Evolutionary conservation across 148 eudicot species (phyloP).

Genomic region (Bassia scoparia): DNA sequence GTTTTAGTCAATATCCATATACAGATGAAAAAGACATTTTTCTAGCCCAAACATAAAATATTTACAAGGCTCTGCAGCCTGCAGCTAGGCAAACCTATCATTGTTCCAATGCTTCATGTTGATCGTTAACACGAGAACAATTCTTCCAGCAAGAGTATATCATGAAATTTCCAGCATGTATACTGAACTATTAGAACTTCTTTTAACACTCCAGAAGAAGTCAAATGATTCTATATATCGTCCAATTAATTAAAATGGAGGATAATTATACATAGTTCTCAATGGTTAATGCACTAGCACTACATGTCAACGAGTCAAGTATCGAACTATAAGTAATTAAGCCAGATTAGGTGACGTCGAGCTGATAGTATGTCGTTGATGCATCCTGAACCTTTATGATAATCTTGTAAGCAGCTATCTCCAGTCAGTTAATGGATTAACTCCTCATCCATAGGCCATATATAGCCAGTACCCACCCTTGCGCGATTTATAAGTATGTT

Average conservation of each 20-base stretch:
- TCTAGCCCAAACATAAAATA: too few relatives aligned
- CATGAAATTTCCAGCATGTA: neutral
- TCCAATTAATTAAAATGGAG: too few relatives aligned
- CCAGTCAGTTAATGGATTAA: neutral
- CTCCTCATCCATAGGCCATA: neutral
- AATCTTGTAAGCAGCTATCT: neutral
- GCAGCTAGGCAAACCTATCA: neutral
- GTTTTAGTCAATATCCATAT: neutral
- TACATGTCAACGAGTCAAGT: neutral
- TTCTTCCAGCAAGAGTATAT: neutral
- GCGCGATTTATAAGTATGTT: neutral
- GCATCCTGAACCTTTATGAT: neutral
- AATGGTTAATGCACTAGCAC: neutral
- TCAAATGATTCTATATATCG: too few relatives aligned
- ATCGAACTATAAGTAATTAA: too few relatives aligned
- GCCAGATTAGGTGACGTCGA: neutral
- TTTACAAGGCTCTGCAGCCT: neutral
- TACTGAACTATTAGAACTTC: neutral
- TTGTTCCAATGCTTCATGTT: neutral
- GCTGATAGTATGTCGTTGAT: neutral
- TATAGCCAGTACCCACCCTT: neutral
- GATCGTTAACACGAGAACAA: neutral
- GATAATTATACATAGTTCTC: neutral
- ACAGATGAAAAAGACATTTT: neutral
- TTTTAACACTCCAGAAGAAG: neutral